Evolutionary conservation across 176 grass and related monocot species (phyloP).

Genomic region (Poa annua): DNA sequence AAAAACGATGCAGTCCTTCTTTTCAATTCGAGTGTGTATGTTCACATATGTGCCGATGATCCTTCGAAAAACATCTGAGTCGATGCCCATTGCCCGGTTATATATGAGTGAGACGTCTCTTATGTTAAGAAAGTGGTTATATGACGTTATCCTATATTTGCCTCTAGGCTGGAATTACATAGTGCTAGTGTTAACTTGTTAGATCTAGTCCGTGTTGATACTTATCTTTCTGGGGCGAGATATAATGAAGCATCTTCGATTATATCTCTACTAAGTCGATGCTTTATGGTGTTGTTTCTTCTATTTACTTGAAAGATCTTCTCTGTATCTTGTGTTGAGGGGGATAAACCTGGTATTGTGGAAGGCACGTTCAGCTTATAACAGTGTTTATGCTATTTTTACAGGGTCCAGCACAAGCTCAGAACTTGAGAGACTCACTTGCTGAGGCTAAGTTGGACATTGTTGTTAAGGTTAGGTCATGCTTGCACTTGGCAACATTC

Average conservation of each 20-base stretch:
- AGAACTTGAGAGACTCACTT: slow-evolving; percentile 90
- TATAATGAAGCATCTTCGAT: background rate
- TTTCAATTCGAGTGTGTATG: background rate
- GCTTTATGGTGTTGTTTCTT: background rate
- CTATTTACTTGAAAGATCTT: slow-evolving; percentile 10
- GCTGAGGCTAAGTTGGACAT: slow-evolving; percentile 79
- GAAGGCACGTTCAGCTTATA: background rate
- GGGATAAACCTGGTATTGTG: background rate
- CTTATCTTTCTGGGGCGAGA: slow-evolving; percentile 5
- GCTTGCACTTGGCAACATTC: background rate
- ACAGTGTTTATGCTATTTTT: slow-evolving; percentile 35
- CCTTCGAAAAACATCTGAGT: too few species aligned
- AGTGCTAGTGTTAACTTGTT: background rate
- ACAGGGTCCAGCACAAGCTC: slow-evolving; percentile 87
- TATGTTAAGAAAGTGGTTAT: background rate
- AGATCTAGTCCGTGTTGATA: background rate
- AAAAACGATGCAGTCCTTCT: slow-evolving; percentile 1
- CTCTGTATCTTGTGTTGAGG: background rate
- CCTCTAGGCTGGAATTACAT: background rate
- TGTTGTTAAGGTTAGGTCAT: slow-evolving; percentile 75
- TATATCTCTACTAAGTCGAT: slow-evolving; percentile 2
- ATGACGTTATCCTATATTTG: background rate
- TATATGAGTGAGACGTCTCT: background rate
- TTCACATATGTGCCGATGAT: background rate
- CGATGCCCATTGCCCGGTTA: background rate